These are phyloP conservation scores for Penicillium italicum DNA, from an alignment of 2,329 filamentous ascomycete species.

Conservation along the genomic window DNA sequence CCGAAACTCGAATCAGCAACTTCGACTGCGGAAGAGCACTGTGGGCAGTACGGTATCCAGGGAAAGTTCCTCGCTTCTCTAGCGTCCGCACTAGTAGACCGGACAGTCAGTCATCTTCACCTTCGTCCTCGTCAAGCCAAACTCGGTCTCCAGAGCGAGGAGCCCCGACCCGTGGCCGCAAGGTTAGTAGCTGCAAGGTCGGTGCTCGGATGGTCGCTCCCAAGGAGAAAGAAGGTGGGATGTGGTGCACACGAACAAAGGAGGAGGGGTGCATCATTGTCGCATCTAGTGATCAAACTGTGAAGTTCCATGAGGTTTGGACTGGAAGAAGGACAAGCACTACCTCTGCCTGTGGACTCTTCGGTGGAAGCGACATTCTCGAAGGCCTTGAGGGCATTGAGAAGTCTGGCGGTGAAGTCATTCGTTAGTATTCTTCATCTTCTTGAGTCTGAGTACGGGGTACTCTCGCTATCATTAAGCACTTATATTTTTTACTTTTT, in stretches of 20 bases:
- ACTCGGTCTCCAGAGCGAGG: background rate
- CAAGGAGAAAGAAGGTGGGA: constrained; percentile 50
- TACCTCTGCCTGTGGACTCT: constrained; percentile 54
- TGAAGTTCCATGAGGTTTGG: constrained; percentile 97
- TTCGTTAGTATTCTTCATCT: constrained; percentile 46
- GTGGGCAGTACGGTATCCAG: constrained; percentile 82
- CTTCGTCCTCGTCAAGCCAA: constrained; percentile 3
- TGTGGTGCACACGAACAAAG: constrained; percentile 54
- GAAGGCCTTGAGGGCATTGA: constrained; percentile 78
- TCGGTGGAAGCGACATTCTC: constrained; percentile 81
- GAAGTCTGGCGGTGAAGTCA: constrained; percentile 53
- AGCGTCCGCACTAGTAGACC: constrained; percentile 3
- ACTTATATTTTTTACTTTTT: constrained; percentile 1
- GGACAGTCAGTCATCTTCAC: constrained; percentile 11
- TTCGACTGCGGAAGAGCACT: constrained; percentile 57
- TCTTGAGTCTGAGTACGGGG: background rate
- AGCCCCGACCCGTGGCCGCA: constrained; percentile 9
- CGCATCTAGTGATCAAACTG: constrained; percentile 83
- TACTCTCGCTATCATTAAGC: constrained; percentile 1
- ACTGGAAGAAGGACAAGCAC: constrained; percentile 57
- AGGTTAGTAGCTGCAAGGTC: constrained; percentile 13
- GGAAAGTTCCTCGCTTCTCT: constrained; percentile 48
- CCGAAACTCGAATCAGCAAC: constrained; percentile 21
- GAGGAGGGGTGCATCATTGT: constrained; percentile 84
- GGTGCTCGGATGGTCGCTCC: constrained; percentile 27